Percentiles rank a stretch among this genome's conserved stretches.
Conservation (phyloP, 768 basidiomycete genomes). For the Tubosaeta brunneosetosa region DNA sequence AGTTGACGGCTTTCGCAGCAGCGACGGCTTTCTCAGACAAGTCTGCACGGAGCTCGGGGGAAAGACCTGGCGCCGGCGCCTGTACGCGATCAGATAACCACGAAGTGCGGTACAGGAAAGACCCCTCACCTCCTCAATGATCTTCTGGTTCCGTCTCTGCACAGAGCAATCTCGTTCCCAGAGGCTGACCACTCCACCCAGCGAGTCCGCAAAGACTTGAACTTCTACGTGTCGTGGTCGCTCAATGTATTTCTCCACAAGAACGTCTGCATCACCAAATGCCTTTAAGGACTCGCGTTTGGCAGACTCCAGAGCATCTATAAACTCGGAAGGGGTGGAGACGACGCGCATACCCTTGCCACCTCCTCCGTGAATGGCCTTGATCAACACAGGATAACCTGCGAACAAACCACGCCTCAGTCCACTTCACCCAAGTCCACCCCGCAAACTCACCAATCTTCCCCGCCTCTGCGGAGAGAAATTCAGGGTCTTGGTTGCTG, state of each 20-base stretch:
- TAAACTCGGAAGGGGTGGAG: conserved; percentile 59
- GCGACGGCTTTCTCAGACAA: conserved; percentile 84
- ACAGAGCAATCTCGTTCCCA: conserved; percentile 96
- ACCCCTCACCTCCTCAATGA: conserved; percentile 75
- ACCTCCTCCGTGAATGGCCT: conserved; percentile 94
- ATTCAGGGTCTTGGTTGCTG: conserved; percentile 66
- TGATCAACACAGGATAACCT: conserved; percentile 92
- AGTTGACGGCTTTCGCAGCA: conserved; percentile 88
- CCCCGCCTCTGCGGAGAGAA: conserved; percentile 63
- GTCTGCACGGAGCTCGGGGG: conserved; percentile 71
- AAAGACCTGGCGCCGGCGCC: conserved; percentile 89
- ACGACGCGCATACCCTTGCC: conserved; percentile 95
- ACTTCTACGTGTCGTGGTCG: conserved; percentile 91
- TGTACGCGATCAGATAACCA: conserved; percentile 21
- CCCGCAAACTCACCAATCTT: conserved; percentile 51
- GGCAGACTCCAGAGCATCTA: conserved; percentile 79
- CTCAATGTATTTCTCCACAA: conserved; percentile 86
- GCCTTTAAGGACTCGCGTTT: conserved; percentile 84
- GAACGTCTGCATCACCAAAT: conserved; percentile 82
- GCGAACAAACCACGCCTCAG: not conserved
- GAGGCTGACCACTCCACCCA: conserved; percentile 82
- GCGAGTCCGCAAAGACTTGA: conserved; percentile 84
- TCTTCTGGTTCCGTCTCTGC: conserved; percentile 91
- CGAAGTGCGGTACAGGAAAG: not conserved
- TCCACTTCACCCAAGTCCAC: not conserved